phyloP scores from a whole-genome alignment of 495 filamentous ascomycete genomes.

The Penicillium nucicola region DNA sequence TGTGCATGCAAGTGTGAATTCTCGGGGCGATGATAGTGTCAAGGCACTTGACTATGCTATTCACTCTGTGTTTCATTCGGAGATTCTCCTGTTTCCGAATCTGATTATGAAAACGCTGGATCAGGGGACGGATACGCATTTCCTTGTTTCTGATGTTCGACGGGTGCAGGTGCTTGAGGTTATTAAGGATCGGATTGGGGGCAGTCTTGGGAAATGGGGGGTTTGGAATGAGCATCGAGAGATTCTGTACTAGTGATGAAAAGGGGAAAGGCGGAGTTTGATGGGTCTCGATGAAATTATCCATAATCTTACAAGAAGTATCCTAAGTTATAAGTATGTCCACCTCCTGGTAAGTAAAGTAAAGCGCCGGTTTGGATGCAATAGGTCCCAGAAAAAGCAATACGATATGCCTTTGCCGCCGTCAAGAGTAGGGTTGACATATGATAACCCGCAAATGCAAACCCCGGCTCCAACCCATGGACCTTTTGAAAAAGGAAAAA shows the following conservation, averaged over 20 bases:
- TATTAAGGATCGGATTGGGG: constrained; percentile 39
- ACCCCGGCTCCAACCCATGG: constrained; percentile 33
- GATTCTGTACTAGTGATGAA: not conserved
- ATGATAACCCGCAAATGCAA: constrained; percentile 9
- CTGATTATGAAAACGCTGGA: constrained; percentile 41
- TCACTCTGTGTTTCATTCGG: constrained; percentile 32
- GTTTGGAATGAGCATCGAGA: constrained; percentile 20
- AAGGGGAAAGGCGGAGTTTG: not conserved
- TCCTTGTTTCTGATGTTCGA: constrained; percentile 33
- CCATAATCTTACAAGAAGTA: constrained; percentile 15
- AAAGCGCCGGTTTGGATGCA: constrained; percentile 18
- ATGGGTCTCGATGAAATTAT: constrained; percentile 10
- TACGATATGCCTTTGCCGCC: too few relatives aligned
- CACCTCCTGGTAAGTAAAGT: constrained; percentile 5
- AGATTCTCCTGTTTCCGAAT: constrained; percentile 26
- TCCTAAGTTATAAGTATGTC: constrained; percentile 7
- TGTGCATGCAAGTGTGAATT: not conserved
- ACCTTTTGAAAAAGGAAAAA: constrained; percentile 6
- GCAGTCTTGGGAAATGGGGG: constrained; percentile 39
- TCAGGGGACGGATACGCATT: constrained; percentile 40
- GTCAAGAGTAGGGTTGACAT: constrained; percentile 4
- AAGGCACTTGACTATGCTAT: constrained; percentile 21
- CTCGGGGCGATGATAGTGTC: not conserved
- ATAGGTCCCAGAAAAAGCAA: not conserved
- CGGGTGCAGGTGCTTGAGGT: constrained; percentile 32